Base-by-base conservation (phyloP, 495 filamentous ascomycete genomes). In the Xylaria castorea region DNA sequence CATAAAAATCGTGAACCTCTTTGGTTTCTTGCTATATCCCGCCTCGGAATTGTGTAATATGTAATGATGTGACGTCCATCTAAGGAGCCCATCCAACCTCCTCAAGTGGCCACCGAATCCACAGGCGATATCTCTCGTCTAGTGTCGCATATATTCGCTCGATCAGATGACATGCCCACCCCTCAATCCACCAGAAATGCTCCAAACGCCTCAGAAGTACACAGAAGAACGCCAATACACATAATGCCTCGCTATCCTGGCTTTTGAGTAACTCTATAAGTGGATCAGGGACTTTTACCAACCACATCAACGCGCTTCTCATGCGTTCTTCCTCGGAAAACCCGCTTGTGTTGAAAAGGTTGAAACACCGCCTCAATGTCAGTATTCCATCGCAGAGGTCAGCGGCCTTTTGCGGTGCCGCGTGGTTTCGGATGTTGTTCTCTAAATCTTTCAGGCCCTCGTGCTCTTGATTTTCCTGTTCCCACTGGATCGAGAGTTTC, bases 51-150 rank as follows among this genome's bases (percentile, higher is more conserved):
- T 22, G n/a, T n/a, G n/a, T n/a, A n/a, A n/a, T 68, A 18, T 34
- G 53, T 36, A 22, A 48, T 36, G 40, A 46, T 34, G 32, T 30
- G 42, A 32, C 30, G 55, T 50, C 36, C 12, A 48, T 46, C 60
- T 38, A 72, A 58, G 76, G 76, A 27, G 71, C 75, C 83, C 83
- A 85, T 2, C 82, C 82, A 20, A 83, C 73, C 53, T 85, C 80
- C 55, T 85, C 78, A 34, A 84, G 80, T 0, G 83, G 81, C 82
- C 83, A 83, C 71, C 76, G 78, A 32, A 85, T 77, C 83, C 81
- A 85, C 53, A 79, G 74, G 34, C 80, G 77, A 72, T 84, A 78
- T 66, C 82, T 77, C n/a, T 80, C 77, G 71, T 83, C 78, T 11
- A 85, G 63, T 34, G 73, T 64, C 20, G 75, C 46, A 42, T 80